Conservation (phyloP, 2,329 filamentous ascomycete genomes). For the Lachnellula arida region DNA sequence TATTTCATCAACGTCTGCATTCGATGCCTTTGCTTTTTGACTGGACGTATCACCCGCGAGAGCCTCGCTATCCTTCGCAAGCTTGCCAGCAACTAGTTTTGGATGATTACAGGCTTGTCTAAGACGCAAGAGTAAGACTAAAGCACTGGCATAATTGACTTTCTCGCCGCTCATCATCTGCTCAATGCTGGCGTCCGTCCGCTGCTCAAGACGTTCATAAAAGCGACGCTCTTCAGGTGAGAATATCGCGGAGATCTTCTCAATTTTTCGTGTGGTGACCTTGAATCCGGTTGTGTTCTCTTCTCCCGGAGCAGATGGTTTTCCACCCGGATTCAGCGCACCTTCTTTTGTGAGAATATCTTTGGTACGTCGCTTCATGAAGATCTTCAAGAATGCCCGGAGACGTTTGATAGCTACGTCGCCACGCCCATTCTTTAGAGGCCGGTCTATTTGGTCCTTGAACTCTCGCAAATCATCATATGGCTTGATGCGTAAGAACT, state of each 20-base stretch:
- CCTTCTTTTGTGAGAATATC: conserved; percentile 89
- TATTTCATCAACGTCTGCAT: conserved; percentile 67
- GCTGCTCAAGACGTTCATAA: conserved; percentile 76
- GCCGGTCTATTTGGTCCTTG: conserved; percentile 85
- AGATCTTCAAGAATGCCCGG: conserved; percentile 79
- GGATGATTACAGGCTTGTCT: conserved; percentile 95
- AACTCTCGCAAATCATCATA: conserved; percentile 82
- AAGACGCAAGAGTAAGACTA: conserved; percentile 85
- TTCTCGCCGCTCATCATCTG: conserved; percentile 79
- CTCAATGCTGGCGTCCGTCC: conserved; percentile 81
- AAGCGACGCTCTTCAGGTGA: conserved; percentile 76
- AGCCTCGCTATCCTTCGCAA: conserved; percentile 84
- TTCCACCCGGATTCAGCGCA: conserved; percentile 71
- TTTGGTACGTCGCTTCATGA: conserved; percentile 99
- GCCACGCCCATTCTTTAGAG: conserved; percentile 85
- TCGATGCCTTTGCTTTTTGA: conserved; percentile 42
- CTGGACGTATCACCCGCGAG: conserved; percentile 57
- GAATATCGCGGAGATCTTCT: conserved; percentile 74
- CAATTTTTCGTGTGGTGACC: conserved; percentile 85
- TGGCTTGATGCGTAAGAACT: conserved; percentile 86
- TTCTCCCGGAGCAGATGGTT: conserved; percentile 43
- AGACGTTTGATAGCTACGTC: conserved; percentile 83
- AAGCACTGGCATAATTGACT: conserved; percentile 86
- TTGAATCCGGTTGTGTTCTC: conserved; percentile 67
- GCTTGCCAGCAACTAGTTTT: conserved; percentile 76